Evolutionary conservation across 805 yeast genomes (phyloP), one percentile per base, ranked within the genome.

Genomic region (Wickerhamiella azymoides): DNA sequence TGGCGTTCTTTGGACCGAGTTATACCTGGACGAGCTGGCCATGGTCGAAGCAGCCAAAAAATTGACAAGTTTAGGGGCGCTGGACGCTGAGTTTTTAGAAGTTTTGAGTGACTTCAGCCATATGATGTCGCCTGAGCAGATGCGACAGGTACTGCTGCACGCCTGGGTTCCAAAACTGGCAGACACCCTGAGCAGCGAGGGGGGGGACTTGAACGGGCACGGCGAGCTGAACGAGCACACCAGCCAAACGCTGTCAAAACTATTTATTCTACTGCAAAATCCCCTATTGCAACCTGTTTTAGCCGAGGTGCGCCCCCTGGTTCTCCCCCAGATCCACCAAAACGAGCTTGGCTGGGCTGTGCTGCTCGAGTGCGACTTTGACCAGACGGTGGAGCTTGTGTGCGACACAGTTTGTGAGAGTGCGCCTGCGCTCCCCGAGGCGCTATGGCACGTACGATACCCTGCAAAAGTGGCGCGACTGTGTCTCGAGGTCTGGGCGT

Each of bases 21-120:
- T 45, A 10, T 16, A 39, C 13, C 38, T 45, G 13, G 40, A 45
- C 9, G 47, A 45, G 17, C 30, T 45, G 36, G 40, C 47, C 2
- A 13, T 35, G n/a, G 40, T 36, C 5, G 40, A 35, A 13, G 37
- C 38, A 10, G 43, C 18, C 5, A 41, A 43, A 21, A 21, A 9
- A 3, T 2, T 32, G 17, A 25, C 27, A 1, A 18, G 11, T 5
- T 7, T 8, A 6, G 21, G n/a, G 7, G 10, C 30, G n/a, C 19
- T 30, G 4, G 32, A 21, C 19, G 33, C 17, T n/a, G 13, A 3
- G 6, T 21, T 33, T 7, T 24, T 32, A 8, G 2, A 7, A 17
- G 17, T 11, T 14, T 25, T 45, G 11, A 14, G 10, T 10, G 38
- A 43, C 16, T 27, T 18, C 14, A 16, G 28, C 9, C 37, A 18